Evolutionary conservation across 2,329 filamentous ascomycete species (phyloP).

Genomic region (Talaromyces sp.): DNA sequence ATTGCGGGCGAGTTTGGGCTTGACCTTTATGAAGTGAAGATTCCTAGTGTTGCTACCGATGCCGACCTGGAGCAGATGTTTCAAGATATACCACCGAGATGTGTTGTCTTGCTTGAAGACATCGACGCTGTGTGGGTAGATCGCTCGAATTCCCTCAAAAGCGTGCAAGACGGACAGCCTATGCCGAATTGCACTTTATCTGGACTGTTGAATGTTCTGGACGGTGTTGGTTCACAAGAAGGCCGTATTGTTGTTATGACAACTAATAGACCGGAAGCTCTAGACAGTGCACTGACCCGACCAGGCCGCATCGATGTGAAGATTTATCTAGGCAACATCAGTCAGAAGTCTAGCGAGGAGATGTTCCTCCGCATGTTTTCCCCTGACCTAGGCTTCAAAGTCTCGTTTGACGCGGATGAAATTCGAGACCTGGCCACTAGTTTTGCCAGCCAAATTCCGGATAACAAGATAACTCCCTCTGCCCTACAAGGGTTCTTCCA

Average conservation of each 20-base stretch:
- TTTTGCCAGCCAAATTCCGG: slow-evolving; percentile 45
- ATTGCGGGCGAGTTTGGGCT: slow-evolving; percentile 60
- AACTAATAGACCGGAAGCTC: slow-evolving; percentile 67
- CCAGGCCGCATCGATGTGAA: slow-evolving; percentile 65
- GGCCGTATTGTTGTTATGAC: slow-evolving; percentile 78
- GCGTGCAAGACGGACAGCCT: neutral
- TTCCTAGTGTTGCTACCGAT: slow-evolving; percentile 12
- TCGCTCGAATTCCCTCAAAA: neutral
- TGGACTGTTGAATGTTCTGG: slow-evolving; percentile 75
- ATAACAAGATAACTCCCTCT: slow-evolving; percentile 47
- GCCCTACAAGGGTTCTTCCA: slow-evolving; percentile 52
- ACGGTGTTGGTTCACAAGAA: slow-evolving; percentile 74
- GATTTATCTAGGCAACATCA: slow-evolving; percentile 46
- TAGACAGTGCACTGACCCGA: slow-evolving; percentile 68
- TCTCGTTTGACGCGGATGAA: slow-evolving; percentile 18
- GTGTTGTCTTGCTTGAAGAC: slow-evolving; percentile 12
- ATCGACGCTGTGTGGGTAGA: slow-evolving; percentile 13
- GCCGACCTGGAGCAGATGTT: slow-evolving; percentile 11
- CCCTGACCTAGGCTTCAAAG: slow-evolving; percentile 17
- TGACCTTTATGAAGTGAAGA: slow-evolving; percentile 57
- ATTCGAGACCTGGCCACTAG: slow-evolving; percentile 39
- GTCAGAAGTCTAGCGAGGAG: slow-evolving; percentile 41
- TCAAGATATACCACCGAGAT: slow-evolving; percentile 10
- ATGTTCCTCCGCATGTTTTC: slow-evolving; percentile 27
- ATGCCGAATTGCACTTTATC: slow-evolving; percentile 55